Base-by-base conservation (phyloP, 78 protist species). In the Dictyostelium capitatum region DNA sequence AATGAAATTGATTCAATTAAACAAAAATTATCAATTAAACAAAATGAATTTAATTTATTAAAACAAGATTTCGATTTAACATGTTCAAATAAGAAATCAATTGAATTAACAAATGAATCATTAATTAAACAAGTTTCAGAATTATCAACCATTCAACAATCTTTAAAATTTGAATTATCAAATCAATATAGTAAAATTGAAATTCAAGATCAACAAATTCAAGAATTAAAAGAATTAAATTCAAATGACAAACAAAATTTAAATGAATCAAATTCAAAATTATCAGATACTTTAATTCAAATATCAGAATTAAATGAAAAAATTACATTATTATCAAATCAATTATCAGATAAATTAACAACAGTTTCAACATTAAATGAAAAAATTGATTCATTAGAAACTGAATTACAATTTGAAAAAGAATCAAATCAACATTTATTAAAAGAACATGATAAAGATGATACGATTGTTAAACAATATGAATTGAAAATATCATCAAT, bases 331-430 rank as follows among this genome's bases (percentile, higher is more conserved):
- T 0, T 32, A 32, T 14, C 46, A 2, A 10, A 30, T 14, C 43
- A 19, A 12, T 32, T 67, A 32, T 1, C 12, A 7, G 75, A 67
- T 0, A 25, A 67, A 67, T 17, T 23, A 15, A 19, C 43, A 19
- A 48, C 20, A 46, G 25, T 17, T n/a, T 37, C 79, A 11, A 7
- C 12, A 8, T 20, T 73, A 37, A 23, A 46, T 7, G 4, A 0
- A n/a, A 73, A 73, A 32, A n/a, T 73, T 10, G 79, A 73, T 73
- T 25, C 43, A 19, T 47, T 73, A 2, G 59, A 73, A 73, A 15
- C n/a, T 11, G 28, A 37, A 23, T n/a, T 46, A 20, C 17, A 46
- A 20, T 73, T 73, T 73, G 79, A 73, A 73, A 37, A 73, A 6
- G 79, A 73, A n/a, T 73, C 79, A 19, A 46, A 8, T n/a, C 8